Evolutionary conservation across 1,284 basidiomycete species (phyloP).

Genomic region (Neolentinus lepideus): DNA sequence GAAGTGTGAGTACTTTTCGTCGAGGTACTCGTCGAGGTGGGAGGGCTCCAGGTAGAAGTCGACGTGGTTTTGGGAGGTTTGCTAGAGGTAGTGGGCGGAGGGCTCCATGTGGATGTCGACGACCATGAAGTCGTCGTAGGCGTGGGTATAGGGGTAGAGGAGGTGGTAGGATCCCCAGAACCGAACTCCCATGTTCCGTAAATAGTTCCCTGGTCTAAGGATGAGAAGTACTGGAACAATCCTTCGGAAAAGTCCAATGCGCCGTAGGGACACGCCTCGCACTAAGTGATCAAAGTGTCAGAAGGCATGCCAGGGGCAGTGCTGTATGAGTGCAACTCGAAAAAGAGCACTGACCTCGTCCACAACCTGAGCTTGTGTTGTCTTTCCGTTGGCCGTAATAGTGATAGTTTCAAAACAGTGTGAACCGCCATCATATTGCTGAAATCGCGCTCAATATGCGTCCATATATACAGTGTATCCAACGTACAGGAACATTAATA

Average conservation of each 20-base stretch:
- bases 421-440: conserved; percentile 24
- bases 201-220: conserved; percentile 41
- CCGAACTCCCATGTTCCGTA: conserved; percentile 49
- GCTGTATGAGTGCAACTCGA: not conserved
- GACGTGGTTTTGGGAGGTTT: conserved; percentile 19
- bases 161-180: conserved; percentile 5
- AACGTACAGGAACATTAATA: conserved; percentile 25
- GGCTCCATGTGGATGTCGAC: conserved; percentile 7
- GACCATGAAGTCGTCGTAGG: conserved; percentile 1
- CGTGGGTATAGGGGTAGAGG: not conserved
- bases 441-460: not conserved
- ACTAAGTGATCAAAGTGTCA: conserved; percentile 30
- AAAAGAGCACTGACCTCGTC: conserved; percentile 28
- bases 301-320: not conserved
- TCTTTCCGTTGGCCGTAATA: conserved; percentile 39
- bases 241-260: conserved; percentile 75
- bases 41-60: conserved; percentile 15
- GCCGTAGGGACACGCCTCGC: conserved; percentile 62
- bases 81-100: conserved; percentile 14
- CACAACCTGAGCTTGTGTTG: conserved; percentile 32
- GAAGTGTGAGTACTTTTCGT: conserved; percentile 4
- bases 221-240: conserved; percentile 64
- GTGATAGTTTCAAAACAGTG: conserved; percentile 42
- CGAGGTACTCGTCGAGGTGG: conserved; percentile 14
- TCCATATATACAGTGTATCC: not conserved